Base-by-base conservation (phyloP, 2,329 filamentous ascomycete species). In the Penicillium sp. region DNA sequence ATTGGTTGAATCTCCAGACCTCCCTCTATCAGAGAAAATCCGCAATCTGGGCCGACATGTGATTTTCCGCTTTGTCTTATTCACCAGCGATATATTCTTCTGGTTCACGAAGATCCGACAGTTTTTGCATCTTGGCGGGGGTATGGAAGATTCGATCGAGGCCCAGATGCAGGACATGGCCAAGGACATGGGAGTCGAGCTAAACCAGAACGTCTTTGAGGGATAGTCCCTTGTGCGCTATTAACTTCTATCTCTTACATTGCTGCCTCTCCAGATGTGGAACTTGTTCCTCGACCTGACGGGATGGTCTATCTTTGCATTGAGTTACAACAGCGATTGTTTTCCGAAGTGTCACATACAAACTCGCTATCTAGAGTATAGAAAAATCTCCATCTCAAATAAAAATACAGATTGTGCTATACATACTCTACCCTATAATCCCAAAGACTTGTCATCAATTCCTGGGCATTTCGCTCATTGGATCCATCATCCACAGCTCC, bases 131-230 rank as follows among this genome's bases (percentile, higher is more conserved):
- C 72, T 86, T 2, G 91, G 92, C 0, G 81, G 85, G 8, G 92
- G 92, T 0, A 94, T 97, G 89, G 94, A 97, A 69, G 93, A 97
- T 67, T 91, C 93, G 69, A 86, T 97, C 55, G 94, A 97, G 78
- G 82, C 83, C 66, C 83, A 88, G 62, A 95, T 97, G 91, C 87
- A 84, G 72, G 83, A 81, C 51, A 89, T 97, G 80, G 93, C 92
- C 1, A 90, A 89, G 68, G 92, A 95, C 62, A 91, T 94, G 75
- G 94, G 94, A 0, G 84, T 97, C 3, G 92, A 97, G 72, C 74
- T 97, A 59, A 89, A 96, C 68, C 90, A 95, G 69, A 85, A 86
- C 33, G 82, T 96, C 2, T 97, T 97, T 74, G 90, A 95, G 50
- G 92, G 93, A 3, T 96, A 64, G n/a, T n/a, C n/a, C n/a, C n/a